Conservation (phyloP, 2,329 filamentous ascomycete genomes). For the Setomelanomma holmii region DNA sequence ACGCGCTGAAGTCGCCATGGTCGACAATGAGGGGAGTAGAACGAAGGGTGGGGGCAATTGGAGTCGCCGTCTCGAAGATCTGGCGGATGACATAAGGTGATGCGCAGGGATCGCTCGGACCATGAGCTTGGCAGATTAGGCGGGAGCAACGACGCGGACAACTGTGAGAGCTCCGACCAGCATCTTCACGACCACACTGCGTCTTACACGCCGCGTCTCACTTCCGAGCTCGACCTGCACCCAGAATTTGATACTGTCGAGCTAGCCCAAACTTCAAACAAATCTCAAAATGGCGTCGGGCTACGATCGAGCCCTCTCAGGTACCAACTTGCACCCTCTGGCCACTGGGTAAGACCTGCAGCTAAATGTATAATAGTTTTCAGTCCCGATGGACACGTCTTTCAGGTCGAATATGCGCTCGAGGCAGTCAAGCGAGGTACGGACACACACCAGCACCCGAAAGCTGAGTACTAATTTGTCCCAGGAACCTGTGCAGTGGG, state of each 20-base stretch:
- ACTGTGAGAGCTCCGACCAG: slow-evolving; percentile 44
- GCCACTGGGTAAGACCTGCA: slow-evolving; percentile 30
- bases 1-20: slow-evolving; percentile 47
- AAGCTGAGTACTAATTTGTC: slow-evolving; percentile 19
- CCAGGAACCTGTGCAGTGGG: slow-evolving; percentile 95
- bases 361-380: slow-evolving; percentile 70
- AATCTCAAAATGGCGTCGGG: slow-evolving; percentile 84
- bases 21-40: slow-evolving; percentile 21
- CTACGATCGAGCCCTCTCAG: slow-evolving; percentile 98
- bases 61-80: slow-evolving; percentile 21
- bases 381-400: slow-evolving; percentile 98
- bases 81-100: slow-evolving; percentile 38
- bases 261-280: too few species aligned
- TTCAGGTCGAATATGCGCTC: slow-evolving; percentile 99
- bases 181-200: slow-evolving; percentile 28
- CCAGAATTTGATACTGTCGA: too few species aligned
- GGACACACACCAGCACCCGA: too few species aligned
- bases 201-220: slow-evolving; percentile 15
- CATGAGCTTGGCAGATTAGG: slow-evolving; percentile 43
- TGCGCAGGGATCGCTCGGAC: slow-evolving; percentile 31
- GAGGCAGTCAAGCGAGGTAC: slow-evolving; percentile 98
- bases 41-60: slow-evolving; percentile 26
- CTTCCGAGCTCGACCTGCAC: too few species aligned
- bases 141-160: slow-evolving; percentile 49
- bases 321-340: slow-evolving; percentile 63